Base-by-base conservation (phyloP, 1,284 basidiomycete species). In the Pyrrhoderma lamaoense region DNA sequence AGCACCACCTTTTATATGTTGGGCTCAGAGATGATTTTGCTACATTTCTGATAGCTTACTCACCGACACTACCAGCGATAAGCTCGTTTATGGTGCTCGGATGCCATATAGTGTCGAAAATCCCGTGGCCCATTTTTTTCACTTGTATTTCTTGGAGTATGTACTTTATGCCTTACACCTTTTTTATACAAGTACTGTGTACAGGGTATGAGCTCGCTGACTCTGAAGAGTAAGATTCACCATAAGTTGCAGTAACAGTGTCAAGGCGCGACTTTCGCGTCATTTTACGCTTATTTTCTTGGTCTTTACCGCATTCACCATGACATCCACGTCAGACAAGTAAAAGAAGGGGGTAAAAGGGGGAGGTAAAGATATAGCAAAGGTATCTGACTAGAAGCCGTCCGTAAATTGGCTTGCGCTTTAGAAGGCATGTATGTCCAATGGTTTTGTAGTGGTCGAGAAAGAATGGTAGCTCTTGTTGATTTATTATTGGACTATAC, bases 21-120 rank as follows among this genome's bases (percentile, higher is more conserved):
- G 22, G 21, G 16, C 22, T 35, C 4, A 16, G 8, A 8, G 38
- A 8, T 14, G 14, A 40, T 40, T 22, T 40, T 40, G 8, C 38
- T 40, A 7, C n/a, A 22, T 22, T 40, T 23, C 5, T 11, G 3
- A 51, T 58, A 85, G 83, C 0, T 85, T 18, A 85, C 86, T 16
- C 86, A 43, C 82, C 89, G 5, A 86, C 74, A 61, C 85, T 87
- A 8, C 89, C 88, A 2, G 87, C 84, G 36, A 89, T 64, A 27
- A 91, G 75, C 61, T 88, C 86, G 59, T 88, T 87, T 34, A 82
- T 62, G 0, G 82, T 87, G 22, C 54, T 56, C 31, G 47, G 47
- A 18, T 49, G 47, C 54, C 54, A 56, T 43, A 56, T 56, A 18
- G 54, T 47, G 23, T 51, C 49, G 23, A 55, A 46, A n/a, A 55